Base-by-base conservation (phyloP, 2,329 filamentous ascomycete genomes). In the Nemania abortiva region DNA sequence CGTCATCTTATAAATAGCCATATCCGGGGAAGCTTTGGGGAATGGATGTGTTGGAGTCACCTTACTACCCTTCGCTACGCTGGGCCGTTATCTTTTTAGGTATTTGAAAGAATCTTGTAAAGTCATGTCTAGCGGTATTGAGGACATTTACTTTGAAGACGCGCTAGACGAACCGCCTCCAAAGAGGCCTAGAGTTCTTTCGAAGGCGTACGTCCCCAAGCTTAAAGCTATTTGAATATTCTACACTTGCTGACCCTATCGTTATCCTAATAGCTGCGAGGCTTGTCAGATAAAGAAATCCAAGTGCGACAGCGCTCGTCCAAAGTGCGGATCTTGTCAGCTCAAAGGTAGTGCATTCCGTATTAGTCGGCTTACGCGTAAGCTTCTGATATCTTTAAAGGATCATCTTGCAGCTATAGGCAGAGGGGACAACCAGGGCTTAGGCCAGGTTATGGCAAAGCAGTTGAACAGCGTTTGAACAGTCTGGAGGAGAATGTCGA, bases 351-450 rank as follows among this genome's bases (percentile, higher is more conserved):
- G 13, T 49, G 20, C 22, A 11, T 31, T 3, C 42, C 29, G 11
- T 37, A 15, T 55, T 55, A 31, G 15, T 31, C 5, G 37, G 53
- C 53, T 2, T 22, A 39, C 22, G 18, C 31, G 15, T 18, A 55
- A 37, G 53, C 3, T 55, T 37, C 53, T 55, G 22, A 55, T 55
- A 20, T 22, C 6, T 3, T 2, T 15, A 24, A 50, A 61, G 57
- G 57, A 9, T 31, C 22, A 20, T 31, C 45, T 15, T 61, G 57
- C 42, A 61, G 9, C 22, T 61, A 61, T 50, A 61, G 39, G 29
- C 57, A 61, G 24, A 61, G 57, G 50, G 57, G 18, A 52, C 57
- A 61, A 22, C 57, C 57, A 18, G 57, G 57, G 18, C 42, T 61
- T 7, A 49, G 20, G 24, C 42, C 42, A 61, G 57, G 57, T 13